Conservation (phyloP, 768 basidiomycete species). For the Tylopilus balloui region DNA sequence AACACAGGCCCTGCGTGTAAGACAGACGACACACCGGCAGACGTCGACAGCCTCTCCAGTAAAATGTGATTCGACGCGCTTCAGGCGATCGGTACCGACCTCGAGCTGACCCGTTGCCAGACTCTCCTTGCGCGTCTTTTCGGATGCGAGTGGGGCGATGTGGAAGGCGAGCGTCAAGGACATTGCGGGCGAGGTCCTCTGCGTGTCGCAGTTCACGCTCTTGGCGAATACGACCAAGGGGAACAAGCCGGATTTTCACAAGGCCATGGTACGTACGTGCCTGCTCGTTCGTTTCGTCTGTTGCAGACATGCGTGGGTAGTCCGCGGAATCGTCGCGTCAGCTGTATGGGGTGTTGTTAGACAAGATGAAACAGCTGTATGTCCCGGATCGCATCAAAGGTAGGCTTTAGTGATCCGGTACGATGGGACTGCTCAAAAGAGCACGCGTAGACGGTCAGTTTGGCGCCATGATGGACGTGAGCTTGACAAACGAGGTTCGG, state of each 20-base stretch:
- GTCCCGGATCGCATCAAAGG: conserved; percentile 77
- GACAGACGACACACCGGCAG: conserved; percentile 75
- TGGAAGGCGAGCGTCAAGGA: conserved; percentile 91
- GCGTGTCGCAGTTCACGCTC: conserved; percentile 93
- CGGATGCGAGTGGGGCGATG: conserved; percentile 56
- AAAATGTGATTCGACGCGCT: conserved; percentile 60
- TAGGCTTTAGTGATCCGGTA: conserved; percentile 19
- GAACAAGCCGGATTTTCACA: conserved; percentile 88
- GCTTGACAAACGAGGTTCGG: conserved; percentile 78
- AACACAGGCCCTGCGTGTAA: conserved; percentile 19
- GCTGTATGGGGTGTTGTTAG: conserved; percentile 71
- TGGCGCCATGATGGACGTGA: conserved; percentile 95
- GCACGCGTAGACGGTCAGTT: conserved; percentile 73
- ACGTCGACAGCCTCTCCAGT: conserved; percentile 67
- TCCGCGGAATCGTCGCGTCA: conserved; percentile 58
- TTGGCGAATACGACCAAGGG: conserved; percentile 85
- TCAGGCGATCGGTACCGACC: neutral
- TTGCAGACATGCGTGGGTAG: conserved; percentile 37
- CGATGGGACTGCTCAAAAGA: neutral
- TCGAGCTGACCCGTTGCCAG: conserved; percentile 36
- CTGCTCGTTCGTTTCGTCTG: neutral
- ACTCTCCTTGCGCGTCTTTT: conserved; percentile 69
- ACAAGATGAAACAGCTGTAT: conserved; percentile 62
- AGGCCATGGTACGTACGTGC: conserved; percentile 68
- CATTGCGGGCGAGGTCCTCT: conserved; percentile 84